Evolutionary conservation across 345 rosid genomes (phyloP).

Genomic region (Populus euphratica): DNA sequence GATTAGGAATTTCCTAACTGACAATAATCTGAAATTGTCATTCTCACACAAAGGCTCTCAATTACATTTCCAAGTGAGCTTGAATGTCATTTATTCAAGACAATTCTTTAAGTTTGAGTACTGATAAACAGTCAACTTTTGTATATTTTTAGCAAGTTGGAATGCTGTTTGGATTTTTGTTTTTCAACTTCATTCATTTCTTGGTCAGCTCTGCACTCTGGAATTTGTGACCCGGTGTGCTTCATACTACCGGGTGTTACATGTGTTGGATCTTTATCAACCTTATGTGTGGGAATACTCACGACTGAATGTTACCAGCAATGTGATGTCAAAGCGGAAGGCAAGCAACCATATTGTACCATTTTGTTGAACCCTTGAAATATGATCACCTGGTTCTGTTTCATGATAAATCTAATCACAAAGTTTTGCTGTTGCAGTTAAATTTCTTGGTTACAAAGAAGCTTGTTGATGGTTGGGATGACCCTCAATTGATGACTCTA

Average conservation of each 20-base stretch:
- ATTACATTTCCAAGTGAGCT: background rate
- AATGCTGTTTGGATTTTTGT: background rate
- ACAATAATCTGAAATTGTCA: background rate
- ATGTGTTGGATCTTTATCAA: constrained; percentile 75
- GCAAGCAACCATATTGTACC: constrained; percentile 31
- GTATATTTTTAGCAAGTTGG: background rate
- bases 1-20: background rate
- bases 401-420: background rate
- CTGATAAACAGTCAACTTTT: background rate
- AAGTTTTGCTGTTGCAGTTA: constrained; percentile 45
- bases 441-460: constrained; percentile 76
- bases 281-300: constrained; percentile 99
- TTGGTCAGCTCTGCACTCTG: constrained; percentile 61
- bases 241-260: constrained; percentile 89
- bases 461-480: constrained; percentile 98
- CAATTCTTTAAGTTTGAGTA: background rate
- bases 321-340: constrained; percentile 98
- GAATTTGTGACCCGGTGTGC: constrained; percentile 93
- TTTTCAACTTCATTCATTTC: background rate
- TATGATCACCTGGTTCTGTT: constrained; percentile 12
- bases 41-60: background rate
- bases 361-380: constrained; percentile 11
- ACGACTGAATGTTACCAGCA: constrained; percentile 79
- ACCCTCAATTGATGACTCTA: constrained; percentile 94
- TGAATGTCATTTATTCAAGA: background rate